These are phyloP conservation scores for Colletotrichum magnum DNA, from an alignment of 2,329 filamentous ascomycete species.

Conservation along the genomic window DNA sequence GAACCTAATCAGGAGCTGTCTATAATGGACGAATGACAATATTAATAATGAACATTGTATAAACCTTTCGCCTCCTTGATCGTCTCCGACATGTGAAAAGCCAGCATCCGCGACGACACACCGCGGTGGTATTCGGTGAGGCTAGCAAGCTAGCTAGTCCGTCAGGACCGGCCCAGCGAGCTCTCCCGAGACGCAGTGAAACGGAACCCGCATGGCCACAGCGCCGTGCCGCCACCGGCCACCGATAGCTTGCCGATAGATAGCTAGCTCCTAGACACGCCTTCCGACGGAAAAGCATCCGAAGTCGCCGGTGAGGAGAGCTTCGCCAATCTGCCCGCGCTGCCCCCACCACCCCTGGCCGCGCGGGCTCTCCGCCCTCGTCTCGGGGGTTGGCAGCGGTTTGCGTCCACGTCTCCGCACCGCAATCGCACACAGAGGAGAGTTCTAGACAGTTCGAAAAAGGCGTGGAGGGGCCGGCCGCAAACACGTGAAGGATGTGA, in stretches of 20 bases:
- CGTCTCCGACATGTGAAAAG: slow-evolving; percentile 9
- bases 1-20: slow-evolving; percentile 12
- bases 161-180: slow-evolving; percentile 5
- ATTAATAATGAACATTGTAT: slow-evolving; percentile 3
- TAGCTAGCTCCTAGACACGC: slow-evolving; percentile 10
- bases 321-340: slow-evolving; percentile 1
- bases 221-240: slow-evolving; percentile 2
- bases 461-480: neutral
- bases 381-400: neutral
- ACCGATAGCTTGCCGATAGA: slow-evolving; percentile 11
- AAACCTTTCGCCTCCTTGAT: neutral
- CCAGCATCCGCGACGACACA: neutral
- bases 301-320: neutral
- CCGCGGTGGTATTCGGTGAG: neutral
- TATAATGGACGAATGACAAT: slow-evolving; percentile 9
- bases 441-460: neutral
- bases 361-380: neutral
- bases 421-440: neutral
- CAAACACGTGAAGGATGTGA: neutral
- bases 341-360: neutral
- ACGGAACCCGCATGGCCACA: slow-evolving; percentile 2
- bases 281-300: neutral
- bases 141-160: neutral
- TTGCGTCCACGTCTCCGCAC: neutral
- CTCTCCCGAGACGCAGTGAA: slow-evolving; percentile 18